Evolutionary conservation across 441 rosid species (phyloP).

Genomic region (Heliophila coronopifolia): DNA sequence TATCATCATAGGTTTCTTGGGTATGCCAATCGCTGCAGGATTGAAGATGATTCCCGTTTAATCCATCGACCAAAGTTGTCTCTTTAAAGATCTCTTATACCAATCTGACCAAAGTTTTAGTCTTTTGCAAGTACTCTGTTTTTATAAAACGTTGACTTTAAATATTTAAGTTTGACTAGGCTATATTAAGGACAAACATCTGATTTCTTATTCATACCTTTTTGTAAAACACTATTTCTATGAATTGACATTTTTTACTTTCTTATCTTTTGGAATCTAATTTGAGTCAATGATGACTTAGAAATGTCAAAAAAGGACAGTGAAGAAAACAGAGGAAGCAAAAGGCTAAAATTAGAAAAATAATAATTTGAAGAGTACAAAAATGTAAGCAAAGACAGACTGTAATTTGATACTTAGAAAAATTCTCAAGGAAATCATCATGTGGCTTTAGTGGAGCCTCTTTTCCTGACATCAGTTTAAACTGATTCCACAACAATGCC

Average conservation of each 20-base stretch:
- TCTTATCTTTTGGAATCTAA: conserved; percentile 1
- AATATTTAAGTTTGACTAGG: background rate
- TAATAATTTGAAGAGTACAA: conserved; percentile 11
- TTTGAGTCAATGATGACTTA: conserved; percentile 7
- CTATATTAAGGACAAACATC: conserved; percentile 9
- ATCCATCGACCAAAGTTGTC: conserved; percentile 9
- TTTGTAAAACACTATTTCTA: conserved; percentile 21
- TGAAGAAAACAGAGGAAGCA: conserved; percentile 9
- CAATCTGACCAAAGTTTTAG: conserved; percentile 16
- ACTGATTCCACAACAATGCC: conserved; percentile 26
- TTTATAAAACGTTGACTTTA: conserved; percentile 1
- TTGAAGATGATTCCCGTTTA: conserved; percentile 51
- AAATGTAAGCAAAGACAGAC: conserved; percentile 24
- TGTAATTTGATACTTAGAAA: conserved; percentile 26
- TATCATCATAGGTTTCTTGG: conserved; percentile 47
- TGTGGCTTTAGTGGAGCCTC: conserved; percentile 22
- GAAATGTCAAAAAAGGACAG: background rate
- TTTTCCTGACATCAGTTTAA: conserved; percentile 31
- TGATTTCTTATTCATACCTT: conserved; percentile 6
- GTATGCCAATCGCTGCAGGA: conserved; percentile 62
- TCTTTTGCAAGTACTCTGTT: conserved; percentile 23
- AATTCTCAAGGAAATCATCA: conserved; percentile 30
- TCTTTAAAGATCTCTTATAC: conserved; percentile 10
- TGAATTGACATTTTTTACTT: conserved; percentile 20
- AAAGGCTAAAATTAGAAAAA: background rate